phyloP scores from a whole-genome alignment of 768 basidiomycete genomes.

The Daedaleopsis sinensis region DNA sequence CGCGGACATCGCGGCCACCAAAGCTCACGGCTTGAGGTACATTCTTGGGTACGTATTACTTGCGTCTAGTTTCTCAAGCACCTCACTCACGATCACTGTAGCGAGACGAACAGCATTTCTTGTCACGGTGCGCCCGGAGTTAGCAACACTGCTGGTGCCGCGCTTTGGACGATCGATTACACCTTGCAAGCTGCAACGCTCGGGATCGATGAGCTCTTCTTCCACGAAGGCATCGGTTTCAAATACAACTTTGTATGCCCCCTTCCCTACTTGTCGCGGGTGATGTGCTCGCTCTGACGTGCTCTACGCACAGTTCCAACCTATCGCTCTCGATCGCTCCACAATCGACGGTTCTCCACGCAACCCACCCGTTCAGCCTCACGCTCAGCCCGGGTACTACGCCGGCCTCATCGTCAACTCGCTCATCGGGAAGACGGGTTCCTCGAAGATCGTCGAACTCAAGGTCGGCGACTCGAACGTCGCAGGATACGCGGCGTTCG shows the following conservation, averaged over 20 bases:
- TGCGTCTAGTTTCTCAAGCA: constrained; percentile 31
- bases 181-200: constrained; percentile 58
- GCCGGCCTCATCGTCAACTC: constrained; percentile 60
- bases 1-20: constrained; percentile 40
- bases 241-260: constrained; percentile 63
- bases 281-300: not conserved
- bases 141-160: constrained; percentile 71
- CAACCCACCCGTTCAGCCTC: constrained; percentile 49
- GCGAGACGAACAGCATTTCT: constrained; percentile 39
- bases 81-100: constrained; percentile 7
- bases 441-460: constrained; percentile 49
- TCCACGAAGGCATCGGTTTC: constrained; percentile 71
- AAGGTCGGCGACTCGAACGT: constrained; percentile 46
- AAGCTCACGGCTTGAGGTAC: constrained; percentile 51
- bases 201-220: constrained; percentile 57
- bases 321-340: constrained; percentile 1
- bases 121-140: constrained; percentile 53
- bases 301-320: not conserved
- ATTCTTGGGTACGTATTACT: constrained; percentile 50
- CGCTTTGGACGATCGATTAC: constrained; percentile 71
- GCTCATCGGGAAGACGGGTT: constrained; percentile 50
- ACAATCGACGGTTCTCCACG: constrained; percentile 51
- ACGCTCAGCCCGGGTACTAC: constrained; percentile 68
- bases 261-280: not conserved
- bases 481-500: constrained; percentile 64